These are phyloP conservation scores for Litsea cubeba DNA, from an alignment of 164 flowering plant species.

Conservation along the genomic window DNA sequence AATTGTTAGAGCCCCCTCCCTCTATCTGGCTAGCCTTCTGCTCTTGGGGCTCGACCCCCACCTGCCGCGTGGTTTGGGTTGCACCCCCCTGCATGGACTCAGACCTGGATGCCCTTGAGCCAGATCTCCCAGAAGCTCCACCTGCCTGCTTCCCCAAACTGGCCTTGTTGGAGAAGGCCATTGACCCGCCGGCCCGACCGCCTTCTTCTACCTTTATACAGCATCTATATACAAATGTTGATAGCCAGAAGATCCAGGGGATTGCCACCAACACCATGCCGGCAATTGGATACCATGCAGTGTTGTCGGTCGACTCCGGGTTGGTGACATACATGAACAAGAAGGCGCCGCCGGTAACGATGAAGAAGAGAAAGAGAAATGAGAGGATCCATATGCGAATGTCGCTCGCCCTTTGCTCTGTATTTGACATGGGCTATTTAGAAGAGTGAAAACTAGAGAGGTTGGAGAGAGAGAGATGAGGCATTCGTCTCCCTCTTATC, in stretches of 20 bases:
- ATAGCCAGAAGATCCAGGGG: conserved; percentile 3
- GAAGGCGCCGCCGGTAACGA: not conserved
- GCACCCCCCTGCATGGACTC: not conserved
- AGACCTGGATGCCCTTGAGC: not conserved
- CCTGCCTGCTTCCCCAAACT: not conserved
- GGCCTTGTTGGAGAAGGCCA: too few relatives aligned
- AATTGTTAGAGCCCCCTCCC: not conserved
- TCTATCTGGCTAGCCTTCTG: not conserved
- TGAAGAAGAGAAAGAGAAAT: not conserved
- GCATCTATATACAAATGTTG: not conserved
- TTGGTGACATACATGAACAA: not conserved
- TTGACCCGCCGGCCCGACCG: not conserved
- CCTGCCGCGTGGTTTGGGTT: not conserved
- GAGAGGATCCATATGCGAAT: conserved; percentile 7
- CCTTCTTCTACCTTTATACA: not conserved
- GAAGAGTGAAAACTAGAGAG: not conserved
- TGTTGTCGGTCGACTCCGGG: not conserved
- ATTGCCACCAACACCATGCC: conserved; percentile 5
- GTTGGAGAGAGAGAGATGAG: not conserved
- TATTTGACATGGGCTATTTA: not conserved
- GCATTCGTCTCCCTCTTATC: not conserved
- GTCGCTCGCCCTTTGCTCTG: not conserved
- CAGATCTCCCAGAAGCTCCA: not conserved
- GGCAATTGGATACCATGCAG: not conserved
- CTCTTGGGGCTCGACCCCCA: conserved; percentile 1